Conservation (phyloP, 2,329 filamentous ascomycete species). For the Colletotrichum coccodes region DNA sequence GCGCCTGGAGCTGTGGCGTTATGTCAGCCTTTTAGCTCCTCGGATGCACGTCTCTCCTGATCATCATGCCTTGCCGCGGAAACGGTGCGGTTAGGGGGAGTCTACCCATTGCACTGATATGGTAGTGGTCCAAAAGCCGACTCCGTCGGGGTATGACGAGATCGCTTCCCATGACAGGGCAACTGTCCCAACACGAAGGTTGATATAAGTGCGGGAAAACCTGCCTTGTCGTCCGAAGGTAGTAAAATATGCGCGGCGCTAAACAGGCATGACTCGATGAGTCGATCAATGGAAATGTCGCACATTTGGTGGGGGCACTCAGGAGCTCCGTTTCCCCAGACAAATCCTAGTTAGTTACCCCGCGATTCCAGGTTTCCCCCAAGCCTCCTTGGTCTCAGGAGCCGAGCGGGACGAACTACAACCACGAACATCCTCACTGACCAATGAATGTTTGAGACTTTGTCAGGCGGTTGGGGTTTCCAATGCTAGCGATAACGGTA, state of each 20-base stretch:
- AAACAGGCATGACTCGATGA: neutral
- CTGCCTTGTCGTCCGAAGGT: neutral
- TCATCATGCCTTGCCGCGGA: neutral
- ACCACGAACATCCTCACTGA: neutral
- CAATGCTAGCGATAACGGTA: neutral
- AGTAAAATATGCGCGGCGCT: neutral
- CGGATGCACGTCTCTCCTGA: neutral
- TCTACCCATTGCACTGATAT: neutral
- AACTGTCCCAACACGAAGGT: neutral
- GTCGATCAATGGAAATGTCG: neutral
- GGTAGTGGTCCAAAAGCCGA: neutral
- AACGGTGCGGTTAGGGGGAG: neutral
- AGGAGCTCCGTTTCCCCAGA: constrained; percentile 9
- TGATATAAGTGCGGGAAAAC: neutral
- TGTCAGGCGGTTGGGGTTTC: neutral
- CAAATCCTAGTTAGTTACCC: neutral
- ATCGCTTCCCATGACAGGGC: neutral
- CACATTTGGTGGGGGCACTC: neutral
- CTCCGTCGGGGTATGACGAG: neutral
- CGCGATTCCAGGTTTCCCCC: constrained; percentile 5
- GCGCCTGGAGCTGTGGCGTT: no score
- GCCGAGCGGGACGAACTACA: neutral
- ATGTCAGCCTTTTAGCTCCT: neutral
- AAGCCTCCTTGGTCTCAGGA: neutral
- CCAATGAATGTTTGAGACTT: neutral